Conservation (phyloP, 1,284 basidiomycete genomes). For the Marasmius sp. region DNA sequence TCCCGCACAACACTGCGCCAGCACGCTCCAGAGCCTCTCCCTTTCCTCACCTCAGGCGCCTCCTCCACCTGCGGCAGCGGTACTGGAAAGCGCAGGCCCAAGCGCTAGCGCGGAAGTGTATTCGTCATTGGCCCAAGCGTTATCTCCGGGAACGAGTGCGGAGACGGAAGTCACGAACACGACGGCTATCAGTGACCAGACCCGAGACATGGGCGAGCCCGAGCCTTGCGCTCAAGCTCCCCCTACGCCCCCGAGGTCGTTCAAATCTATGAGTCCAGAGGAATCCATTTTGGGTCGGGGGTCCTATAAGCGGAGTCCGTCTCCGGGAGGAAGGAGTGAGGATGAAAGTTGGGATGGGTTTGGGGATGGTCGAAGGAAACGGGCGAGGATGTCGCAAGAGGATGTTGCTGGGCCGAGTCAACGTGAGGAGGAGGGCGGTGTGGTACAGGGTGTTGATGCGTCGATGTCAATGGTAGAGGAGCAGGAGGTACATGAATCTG, state of each 20-base stretch:
- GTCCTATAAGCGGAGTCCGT: background rate
- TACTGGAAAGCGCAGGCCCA: too few relatives aligned
- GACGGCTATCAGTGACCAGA: background rate
- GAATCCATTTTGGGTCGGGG: background rate
- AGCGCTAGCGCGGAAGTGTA: background rate
- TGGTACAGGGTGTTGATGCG: background rate
- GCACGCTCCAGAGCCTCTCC: too few relatives aligned
- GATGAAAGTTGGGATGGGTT: background rate
- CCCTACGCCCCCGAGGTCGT: constrained; percentile 13
- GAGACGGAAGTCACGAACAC: background rate
- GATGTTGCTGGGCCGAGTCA: background rate
- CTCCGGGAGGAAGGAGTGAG: background rate
- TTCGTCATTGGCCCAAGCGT: too few relatives aligned
- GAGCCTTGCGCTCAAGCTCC: background rate
- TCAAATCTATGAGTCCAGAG: constrained; percentile 13
- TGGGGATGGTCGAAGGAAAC: background rate
- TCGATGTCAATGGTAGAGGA: background rate
- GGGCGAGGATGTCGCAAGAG: background rate
- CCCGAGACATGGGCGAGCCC: background rate
- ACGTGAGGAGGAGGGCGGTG: background rate
- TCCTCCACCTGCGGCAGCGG: too few relatives aligned
- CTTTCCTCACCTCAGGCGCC: too few relatives aligned
- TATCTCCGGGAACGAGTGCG: too few relatives aligned
- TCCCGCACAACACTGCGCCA: too few relatives aligned
- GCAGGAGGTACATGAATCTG: too few relatives aligned